Base-by-base conservation (phyloP, 1,284 basidiomycete species). In the Irpex sp. region DNA sequence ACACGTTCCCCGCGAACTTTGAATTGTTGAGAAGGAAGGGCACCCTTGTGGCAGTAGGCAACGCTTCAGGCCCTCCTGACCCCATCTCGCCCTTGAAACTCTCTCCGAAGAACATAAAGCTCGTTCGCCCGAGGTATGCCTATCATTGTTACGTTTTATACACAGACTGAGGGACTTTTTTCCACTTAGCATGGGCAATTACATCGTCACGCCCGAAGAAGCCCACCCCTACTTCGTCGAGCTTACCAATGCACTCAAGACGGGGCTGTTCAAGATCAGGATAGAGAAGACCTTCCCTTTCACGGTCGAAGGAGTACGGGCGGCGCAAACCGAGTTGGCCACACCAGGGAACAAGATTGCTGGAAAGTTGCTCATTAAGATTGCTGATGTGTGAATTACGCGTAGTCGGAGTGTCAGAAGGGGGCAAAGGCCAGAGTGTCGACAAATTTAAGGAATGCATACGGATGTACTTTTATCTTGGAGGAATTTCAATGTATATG, bases 21-120 rank as follows among this genome's bases (percentile, higher is more conserved):
- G 18, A 56, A 9, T 16, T 47, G 3, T 23, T 35, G 18, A 33
- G 58, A 5, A 80, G 91, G 47, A 94, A 93, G 70, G 93, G 90
- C 2, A 92, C 90, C 0, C 79, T 98, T 45, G 90, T 96, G n/a
- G 89, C 88, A 3, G 86, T 95, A 58, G 96, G 96, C 0, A 98
- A 98, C 71, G 93, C 96, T 0, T 95, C 92, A 7, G 96, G 94
- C 1, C 77, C 88, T 8, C 85, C 91, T 4, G 80, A 82, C 37
- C 87, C 91, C 0, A 88, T 96, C 69, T 75, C 88, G 1, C 82
- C 89, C 0, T 77, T 93, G 61, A 90, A 86, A 68, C 83, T 98
- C 21, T 79, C 81, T 0, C 80, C 86, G 65, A 99, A 96, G 80
- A 96, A 96, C 67, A 72, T 96, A 67, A 93, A 88, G 66, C 77